phyloP scores from a whole-genome alignment of 257 asterid species.

The Plantago elongata region DNA sequence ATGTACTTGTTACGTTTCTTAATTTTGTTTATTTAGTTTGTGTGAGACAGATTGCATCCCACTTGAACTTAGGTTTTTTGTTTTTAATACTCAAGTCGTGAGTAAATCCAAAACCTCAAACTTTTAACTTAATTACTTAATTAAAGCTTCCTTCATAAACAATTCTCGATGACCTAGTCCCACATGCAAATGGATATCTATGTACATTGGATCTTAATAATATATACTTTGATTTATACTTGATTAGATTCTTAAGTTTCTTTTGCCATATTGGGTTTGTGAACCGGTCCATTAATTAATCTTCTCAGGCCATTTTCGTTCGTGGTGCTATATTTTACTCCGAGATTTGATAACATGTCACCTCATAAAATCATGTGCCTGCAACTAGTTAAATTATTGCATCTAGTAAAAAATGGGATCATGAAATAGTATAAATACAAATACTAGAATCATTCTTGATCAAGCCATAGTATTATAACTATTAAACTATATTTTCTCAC shows the following conservation, averaged over 20 bases:
- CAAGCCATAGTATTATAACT: no score
- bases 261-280: slow-evolving; percentile 16
- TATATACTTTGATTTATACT: neutral
- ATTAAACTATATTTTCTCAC: no score
- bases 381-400: neutral
- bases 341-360: neutral
- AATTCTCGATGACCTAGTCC: slow-evolving; percentile 21
- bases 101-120: slow-evolving; percentile 31
- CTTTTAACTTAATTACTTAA: slow-evolving; percentile 16
- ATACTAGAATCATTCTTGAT: neutral
- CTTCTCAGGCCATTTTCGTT: neutral
- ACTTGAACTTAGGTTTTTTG: slow-evolving; percentile 20
- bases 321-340: neutral
- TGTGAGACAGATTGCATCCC: slow-evolving; percentile 25
- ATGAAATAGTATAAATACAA: neutral
- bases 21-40: slow-evolving; percentile 6
- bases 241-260: slow-evolving; percentile 22
- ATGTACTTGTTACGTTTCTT: neutral
- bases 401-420: no score
- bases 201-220: slow-evolving; percentile 6
- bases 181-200: slow-evolving; percentile 23
- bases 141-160: slow-evolving; percentile 30
- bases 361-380: neutral
- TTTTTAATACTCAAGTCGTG: slow-evolving; percentile 28
- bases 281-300: slow-evolving; percentile 3